These are phyloP conservation scores for Trichosporon asahii DNA, from an alignment of 1,284 basidiomycete genomes.

Conservation along the genomic window DNA sequence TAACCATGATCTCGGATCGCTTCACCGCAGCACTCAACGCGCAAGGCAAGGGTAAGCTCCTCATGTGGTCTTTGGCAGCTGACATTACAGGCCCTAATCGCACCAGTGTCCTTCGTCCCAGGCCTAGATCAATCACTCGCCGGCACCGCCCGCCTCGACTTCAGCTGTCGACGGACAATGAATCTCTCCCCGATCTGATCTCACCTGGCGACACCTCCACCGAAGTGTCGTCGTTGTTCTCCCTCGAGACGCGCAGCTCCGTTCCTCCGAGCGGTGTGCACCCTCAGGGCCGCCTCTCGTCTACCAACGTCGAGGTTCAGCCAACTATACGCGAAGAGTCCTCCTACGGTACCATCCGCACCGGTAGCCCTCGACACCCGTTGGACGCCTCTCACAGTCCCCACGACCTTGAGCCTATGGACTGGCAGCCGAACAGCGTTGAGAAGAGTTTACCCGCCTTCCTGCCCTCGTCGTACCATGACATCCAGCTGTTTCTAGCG, in stretches of 20 bases:
- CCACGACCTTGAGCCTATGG: neutral
- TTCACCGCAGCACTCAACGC: neutral
- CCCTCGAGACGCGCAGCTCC: neutral
- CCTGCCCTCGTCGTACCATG: neutral
- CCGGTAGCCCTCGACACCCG: neutral
- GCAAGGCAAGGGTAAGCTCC: neutral
- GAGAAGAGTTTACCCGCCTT: neutral
- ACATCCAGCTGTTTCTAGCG: neutral
- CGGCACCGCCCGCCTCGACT: neutral
- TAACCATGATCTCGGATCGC: neutral
- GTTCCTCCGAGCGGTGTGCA: neutral
- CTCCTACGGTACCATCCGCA: neutral
- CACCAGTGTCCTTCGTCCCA: neutral
- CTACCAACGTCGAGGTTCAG: neutral
- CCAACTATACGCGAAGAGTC: neutral
- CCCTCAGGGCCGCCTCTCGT: neutral
- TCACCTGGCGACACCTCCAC: neutral
- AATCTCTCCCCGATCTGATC: constrained; percentile 1
- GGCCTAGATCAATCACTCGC: neutral
- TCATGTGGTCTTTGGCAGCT: neutral
- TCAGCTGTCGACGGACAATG: neutral
- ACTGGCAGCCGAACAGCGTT: neutral
- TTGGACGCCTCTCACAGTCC: neutral
- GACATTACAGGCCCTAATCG: neutral
- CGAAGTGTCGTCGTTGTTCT: neutral